phyloP scores from a whole-genome alignment of 1,284 basidiomycete genomes.

The Leccinum pallidistipes region DNA sequence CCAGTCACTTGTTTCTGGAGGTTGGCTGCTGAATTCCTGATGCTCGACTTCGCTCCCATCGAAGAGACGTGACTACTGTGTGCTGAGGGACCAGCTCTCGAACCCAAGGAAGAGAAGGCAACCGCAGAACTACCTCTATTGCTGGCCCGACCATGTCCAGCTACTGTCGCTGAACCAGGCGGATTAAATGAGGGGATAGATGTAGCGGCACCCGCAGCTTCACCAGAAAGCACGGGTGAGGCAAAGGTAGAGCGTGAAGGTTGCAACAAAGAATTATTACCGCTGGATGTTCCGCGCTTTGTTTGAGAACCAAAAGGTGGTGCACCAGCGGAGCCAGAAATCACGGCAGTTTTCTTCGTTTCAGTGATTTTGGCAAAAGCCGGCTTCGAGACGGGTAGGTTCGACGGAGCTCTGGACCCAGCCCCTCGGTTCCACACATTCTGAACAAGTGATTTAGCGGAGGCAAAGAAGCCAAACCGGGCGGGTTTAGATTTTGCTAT shows the following conservation, averaged over 20 bases:
- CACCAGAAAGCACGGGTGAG: conserved; percentile 13
- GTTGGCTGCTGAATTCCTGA: conserved; percentile 11
- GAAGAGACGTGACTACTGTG: conserved; percentile 23
- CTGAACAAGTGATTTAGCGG: conserved; percentile 56
- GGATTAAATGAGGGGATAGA: conserved; percentile 22
- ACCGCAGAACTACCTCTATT: conserved; percentile 31
- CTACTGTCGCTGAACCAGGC: conserved; percentile 19
- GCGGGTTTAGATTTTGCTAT: conserved; percentile 44
- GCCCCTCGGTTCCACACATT: conserved; percentile 55
- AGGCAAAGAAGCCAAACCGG: conserved; percentile 56
- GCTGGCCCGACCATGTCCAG: conserved; percentile 17
- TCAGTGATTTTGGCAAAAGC: conserved; percentile 8
- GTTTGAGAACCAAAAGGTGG: conserved; percentile 18
- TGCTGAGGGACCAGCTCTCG: conserved; percentile 13
- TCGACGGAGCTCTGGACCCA: conserved; percentile 19
- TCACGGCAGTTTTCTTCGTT: conserved; percentile 22
- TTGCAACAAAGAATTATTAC: conserved; percentile 7
- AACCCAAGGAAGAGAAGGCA: conserved; percentile 39
- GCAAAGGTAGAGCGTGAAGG: conserved; percentile 18
- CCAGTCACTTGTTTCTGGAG: conserved; percentile 16
- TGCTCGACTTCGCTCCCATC: conserved; percentile 35
- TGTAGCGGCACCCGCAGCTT: conserved; percentile 6
- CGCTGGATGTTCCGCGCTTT: conserved; percentile 20
- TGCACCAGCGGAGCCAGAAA: conserved; percentile 20
- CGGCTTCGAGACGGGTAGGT: conserved; percentile 16